These are phyloP conservation scores for Boletus speciosus DNA, from an alignment of 768 basidiomycete species.

Conservation along the genomic window DNA sequence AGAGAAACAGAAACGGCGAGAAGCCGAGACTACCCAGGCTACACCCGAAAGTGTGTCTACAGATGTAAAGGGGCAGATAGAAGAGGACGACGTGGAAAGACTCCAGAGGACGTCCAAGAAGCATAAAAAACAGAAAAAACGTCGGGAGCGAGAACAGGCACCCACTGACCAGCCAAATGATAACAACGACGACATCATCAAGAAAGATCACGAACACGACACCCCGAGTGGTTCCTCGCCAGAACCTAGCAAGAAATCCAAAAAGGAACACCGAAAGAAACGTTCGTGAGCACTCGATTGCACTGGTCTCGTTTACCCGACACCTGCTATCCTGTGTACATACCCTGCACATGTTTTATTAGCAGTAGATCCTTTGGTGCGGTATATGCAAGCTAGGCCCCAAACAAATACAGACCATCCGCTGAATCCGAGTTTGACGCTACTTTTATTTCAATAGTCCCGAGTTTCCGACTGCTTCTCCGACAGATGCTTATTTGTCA, in stretches of 20 bases:
- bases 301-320: not conserved
- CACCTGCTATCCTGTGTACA: constrained; percentile 7
- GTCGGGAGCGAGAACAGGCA: constrained; percentile 14
- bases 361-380: not conserved
- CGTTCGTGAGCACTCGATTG: not conserved
- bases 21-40: not conserved
- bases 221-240: not conserved
- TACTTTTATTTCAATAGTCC: not conserved
- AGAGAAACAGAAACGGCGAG: constrained; percentile 22
- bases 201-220: not conserved
- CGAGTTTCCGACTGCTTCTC: not conserved
- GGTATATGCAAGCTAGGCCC: not conserved
- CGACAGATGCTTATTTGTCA: not conserved
- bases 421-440: too few species aligned
- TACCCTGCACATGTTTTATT: constrained; percentile 4
- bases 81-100: constrained; percentile 11
- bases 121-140: constrained; percentile 23
- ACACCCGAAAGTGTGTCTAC: not conserved
- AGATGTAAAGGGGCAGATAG: constrained; percentile 6
- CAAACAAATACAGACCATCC: not conserved
- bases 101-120: constrained; percentile 24
- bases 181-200: not conserved
- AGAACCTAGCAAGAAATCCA: constrained; percentile 2
- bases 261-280: constrained; percentile 6
- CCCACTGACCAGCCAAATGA: not conserved